Base-by-base conservation (phyloP, 176 grass and related monocot species). In the Ensete ventricosum region DNA sequence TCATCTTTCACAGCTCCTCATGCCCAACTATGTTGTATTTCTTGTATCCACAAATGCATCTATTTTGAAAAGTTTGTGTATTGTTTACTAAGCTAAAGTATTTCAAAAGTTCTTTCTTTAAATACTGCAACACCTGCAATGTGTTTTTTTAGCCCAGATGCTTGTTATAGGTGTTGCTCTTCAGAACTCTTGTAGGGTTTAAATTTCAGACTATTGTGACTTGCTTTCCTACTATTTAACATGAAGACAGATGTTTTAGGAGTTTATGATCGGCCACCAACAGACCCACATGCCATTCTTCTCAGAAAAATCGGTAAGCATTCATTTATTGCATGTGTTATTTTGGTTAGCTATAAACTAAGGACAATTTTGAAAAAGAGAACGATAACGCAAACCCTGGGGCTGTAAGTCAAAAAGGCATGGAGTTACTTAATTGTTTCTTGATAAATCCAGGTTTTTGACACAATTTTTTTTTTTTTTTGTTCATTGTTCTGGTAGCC, bases 241-340 rank as follows among this genome's bases (percentile, higher is more conserved):
- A 75, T 84, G 51, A 80, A 98, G 94, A 98, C 94, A 83, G 88
- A 98, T 85, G 94, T 98, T 77, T 86, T 78, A 80, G 94, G 94
- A 83, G 94, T 98, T 70, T 98, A 91, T 79, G 90, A 93, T 75
- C 81, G 90, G n/a, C 90, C 94, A 71, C 94, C 94, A 76, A 69
- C 84, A 74, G 90, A 98, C 58, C 80, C 90, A 69, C 76, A 91
- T 89, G 94, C 94, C 50, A 76, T 91, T 73, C 94, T 98, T 80
- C 82, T 98, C 74, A 91, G 62, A 82, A 90, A 98, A 77, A 98
- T 91, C 82, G 81, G 90, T 98, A 77, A 82, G 78, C 74, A 73
- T 82, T 81, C 67, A 65, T 49, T 73, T 79, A n/a, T 17, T 64
- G 11, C 7, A 82, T 43, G 34, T 43, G 34, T 6, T 43, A 43